Conservation (phyloP, 1,284 basidiomycete genomes). For the Ganoderma multipileum region DNA sequence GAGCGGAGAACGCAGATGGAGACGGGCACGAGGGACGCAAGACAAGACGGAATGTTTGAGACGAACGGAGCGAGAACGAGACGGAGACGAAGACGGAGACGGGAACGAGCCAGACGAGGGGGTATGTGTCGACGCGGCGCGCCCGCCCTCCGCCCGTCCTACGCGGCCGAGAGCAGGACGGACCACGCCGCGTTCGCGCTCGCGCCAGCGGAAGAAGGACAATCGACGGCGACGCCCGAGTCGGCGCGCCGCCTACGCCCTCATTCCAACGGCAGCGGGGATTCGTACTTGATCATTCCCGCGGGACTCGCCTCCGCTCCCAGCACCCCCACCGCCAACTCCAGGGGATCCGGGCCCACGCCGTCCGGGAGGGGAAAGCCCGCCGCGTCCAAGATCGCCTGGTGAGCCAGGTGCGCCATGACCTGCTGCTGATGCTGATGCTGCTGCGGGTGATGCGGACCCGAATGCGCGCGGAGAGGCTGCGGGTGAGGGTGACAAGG, state of each 20-base stretch:
- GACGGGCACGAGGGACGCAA: not conserved
- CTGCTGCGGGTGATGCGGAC: slow-evolving; percentile 19
- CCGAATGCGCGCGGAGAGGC: slow-evolving; percentile 27
- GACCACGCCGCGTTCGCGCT: not conserved
- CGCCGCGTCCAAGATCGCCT: slow-evolving; percentile 29
- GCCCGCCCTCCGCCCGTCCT: slow-evolving; percentile 16
- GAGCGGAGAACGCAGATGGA: not conserved
- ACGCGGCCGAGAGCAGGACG: slow-evolving; percentile 14
- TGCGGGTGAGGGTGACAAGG: slow-evolving; percentile 23
- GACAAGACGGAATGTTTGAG: not conserved
- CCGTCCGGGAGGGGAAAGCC: slow-evolving; percentile 30
- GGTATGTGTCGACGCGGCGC: not conserved
- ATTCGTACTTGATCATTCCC: slow-evolving; percentile 42
- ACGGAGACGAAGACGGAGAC: too few species aligned
- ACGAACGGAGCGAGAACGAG: not conserved
- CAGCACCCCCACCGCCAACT: slow-evolving; percentile 32
- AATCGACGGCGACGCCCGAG: not conserved
- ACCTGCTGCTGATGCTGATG: slow-evolving; percentile 1
- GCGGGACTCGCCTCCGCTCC: slow-evolving; percentile 33
- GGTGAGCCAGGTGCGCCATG: slow-evolving; percentile 25
- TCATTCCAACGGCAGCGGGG: slow-evolving; percentile 43
- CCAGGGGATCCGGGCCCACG: slow-evolving; percentile 34
- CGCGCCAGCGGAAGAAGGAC: not conserved
- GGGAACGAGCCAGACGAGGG: not conserved
- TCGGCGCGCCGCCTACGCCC: slow-evolving; percentile 32